Conservation (phyloP, 2,329 filamentous ascomycete genomes). For the Monilinia laxa region DNA sequence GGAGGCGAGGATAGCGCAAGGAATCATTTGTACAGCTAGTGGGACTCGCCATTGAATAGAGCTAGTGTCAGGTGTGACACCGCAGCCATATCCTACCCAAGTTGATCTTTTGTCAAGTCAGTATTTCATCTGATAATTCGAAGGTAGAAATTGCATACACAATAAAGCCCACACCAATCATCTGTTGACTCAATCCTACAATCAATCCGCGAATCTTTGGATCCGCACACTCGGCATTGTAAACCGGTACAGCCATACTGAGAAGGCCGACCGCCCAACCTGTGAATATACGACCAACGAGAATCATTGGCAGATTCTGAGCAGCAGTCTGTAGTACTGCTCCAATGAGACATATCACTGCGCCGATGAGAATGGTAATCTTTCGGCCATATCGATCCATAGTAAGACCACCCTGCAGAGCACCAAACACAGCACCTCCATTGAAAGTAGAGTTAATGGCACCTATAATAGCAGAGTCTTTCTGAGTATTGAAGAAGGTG, state of each 20-base stretch:
- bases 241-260: conserved; percentile 63
- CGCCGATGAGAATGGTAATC: conserved; percentile 58
- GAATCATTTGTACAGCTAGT: conserved; percentile 60
- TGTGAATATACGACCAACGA: conserved; percentile 57
- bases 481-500: conserved; percentile 41
- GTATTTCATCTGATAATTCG: not conserved
- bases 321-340: conserved; percentile 61
- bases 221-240: conserved; percentile 65
- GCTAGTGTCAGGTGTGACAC: conserved; percentile 25
- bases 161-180: conserved; percentile 59
- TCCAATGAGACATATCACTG: conserved; percentile 57
- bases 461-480: conserved; percentile 42
- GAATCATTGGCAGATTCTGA: conserved; percentile 53
- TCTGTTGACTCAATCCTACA: conserved; percentile 63
- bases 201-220: conserved; percentile 61
- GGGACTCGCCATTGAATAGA: conserved; percentile 36
- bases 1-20: conserved; percentile 58
- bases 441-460: conserved; percentile 66
- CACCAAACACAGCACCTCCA: conserved; percentile 52
- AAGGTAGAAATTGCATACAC: conserved; percentile 27
- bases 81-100: conserved; percentile 58
- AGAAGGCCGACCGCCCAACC: conserved; percentile 59
- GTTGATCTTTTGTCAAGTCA: conserved; percentile 45
- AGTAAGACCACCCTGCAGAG: conserved; percentile 46
- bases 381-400: conserved; percentile 59